A percentile compares a stretch with the other conserved stretches of the same genome.
Conservation (phyloP, 306 rosid genomes). For the Ormosia emarginata region DNA sequence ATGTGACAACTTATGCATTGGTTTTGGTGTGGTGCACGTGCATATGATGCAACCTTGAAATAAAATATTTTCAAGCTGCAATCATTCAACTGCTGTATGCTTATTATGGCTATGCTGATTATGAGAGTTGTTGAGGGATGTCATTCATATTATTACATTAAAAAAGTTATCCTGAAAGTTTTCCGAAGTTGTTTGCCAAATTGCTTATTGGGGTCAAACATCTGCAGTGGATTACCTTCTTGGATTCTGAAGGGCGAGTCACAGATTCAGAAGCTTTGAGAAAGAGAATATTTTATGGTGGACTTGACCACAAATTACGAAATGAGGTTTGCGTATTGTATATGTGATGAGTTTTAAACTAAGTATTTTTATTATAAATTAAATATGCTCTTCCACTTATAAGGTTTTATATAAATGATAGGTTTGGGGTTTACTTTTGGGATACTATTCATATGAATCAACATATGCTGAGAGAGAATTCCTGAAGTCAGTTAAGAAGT, state of each 20-base stretch:
- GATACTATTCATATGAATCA: constrained; percentile 73
- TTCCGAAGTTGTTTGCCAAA: constrained; percentile 14
- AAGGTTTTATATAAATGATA: constrained; percentile 29
- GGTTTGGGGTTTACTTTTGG: constrained; percentile 95
- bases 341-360: constrained; percentile 4
- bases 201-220: constrained; percentile 19
- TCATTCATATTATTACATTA: not conserved
- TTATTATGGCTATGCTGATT: constrained; percentile 1
- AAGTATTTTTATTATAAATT: constrained; percentile 13
- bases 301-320: constrained; percentile 78
- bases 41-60: not conserved
- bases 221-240: constrained; percentile 74
- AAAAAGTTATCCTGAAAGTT: constrained; percentile 1
- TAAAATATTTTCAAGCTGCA: not conserved
- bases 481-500: constrained; percentile 61
- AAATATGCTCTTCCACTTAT: constrained; percentile 30
- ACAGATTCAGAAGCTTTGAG: constrained; percentile 68
- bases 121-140: constrained; percentile 10
- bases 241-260: constrained; percentile 93
- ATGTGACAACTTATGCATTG: not conserved
- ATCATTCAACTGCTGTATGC: not conserved
- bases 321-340: constrained; percentile 59
- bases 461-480: constrained; percentile 94
- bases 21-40: not conserved
- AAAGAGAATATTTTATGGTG: constrained; percentile 94